Base-by-base conservation (phyloP, 1,284 basidiomycete genomes). In the Fomes fomentarius region DNA sequence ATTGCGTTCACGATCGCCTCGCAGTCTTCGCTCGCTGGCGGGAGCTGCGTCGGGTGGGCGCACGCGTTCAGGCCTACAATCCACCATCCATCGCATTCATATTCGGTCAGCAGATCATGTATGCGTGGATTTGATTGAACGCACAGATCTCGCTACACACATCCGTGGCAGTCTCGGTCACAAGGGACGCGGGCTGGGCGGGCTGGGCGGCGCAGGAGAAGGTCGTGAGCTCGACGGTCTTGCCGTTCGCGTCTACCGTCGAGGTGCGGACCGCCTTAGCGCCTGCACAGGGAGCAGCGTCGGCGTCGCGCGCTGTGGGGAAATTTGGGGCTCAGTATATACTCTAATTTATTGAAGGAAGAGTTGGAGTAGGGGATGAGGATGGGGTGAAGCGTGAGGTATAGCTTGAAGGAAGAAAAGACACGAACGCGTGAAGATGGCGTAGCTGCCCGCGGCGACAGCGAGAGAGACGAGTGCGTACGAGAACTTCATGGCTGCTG, bases 11-110 rank as follows among this genome's bases (percentile, higher is more conserved):
- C 44, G 45, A 65, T 61, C 42, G 34, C 41, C 31, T 42, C 43
- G 42, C 63, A 65, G 50, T 65, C 63, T 22, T 63, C 62, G 25
- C 52, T 53, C 28, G 47, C 44, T 10, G 63, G 63, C 38, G 63
- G 63, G 15, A 65, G 60, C 22, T 39, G 21, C 1, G 61, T 61
- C 26, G 46, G 47, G 52, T 52, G 38, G 0, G 54, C 53, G 50
- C 63, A 65, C 30, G 46, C 47, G 47, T 63, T 42, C n/a, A 40
- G 40, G 57, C 63, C 63, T 65, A 45, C 9, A 26, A 5, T n/a
- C n/a, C n/a, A n/a, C n/a, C n/a, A n/a, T n/a, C n/a, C 15, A 9
- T 6, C 37, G 21, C 22, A 15, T 8, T 15, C 28, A 19, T 6
- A 25, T 12, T 11, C 14, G 24, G 17, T 19, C 10, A 19, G 10